phyloP scores from a whole-genome alignment of 495 filamentous ascomycete species.

The Amorphotheca resinae region DNA sequence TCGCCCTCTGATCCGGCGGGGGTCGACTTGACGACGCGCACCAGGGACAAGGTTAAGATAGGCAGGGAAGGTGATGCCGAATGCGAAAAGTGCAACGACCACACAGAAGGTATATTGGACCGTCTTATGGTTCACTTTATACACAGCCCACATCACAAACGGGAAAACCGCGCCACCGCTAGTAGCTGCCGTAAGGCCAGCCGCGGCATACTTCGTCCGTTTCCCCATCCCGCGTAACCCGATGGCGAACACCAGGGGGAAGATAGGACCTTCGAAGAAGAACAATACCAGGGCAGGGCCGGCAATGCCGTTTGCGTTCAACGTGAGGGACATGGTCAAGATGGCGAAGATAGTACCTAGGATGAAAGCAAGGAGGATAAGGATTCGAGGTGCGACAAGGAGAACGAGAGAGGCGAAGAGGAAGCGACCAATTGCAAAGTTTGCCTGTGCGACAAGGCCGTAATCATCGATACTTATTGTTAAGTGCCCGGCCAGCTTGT shows the following conservation, averaged over 20 bases:
- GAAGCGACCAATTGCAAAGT: conserved; percentile 37
- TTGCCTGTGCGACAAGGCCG: conserved; percentile 32
- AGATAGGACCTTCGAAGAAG: conserved; percentile 58
- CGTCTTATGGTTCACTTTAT: conserved; percentile 24
- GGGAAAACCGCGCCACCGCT: conserved; percentile 56
- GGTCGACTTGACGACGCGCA: conserved; percentile 51
- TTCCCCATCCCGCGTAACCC: conserved; percentile 57
- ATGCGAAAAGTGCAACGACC: conserved; percentile 43
- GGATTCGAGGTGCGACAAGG: conserved; percentile 39
- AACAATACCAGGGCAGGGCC: conserved; percentile 48
- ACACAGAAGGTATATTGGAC: conserved; percentile 41
- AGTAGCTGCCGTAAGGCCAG: conserved; percentile 52
- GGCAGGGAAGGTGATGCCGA: conserved; percentile 44
- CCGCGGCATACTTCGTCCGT: conserved; percentile 56
- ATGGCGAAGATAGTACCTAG: conserved; percentile 32
- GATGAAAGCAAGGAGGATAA: conserved; percentile 34
- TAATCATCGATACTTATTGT: conserved; percentile 35
- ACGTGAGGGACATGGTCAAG: conserved; percentile 30
- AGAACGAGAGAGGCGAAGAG: conserved; percentile 34
- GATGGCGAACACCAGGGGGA: conserved; percentile 58
- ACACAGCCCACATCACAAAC: conserved; percentile 41
- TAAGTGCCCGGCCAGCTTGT: conserved; percentile 36
- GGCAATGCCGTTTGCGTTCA: conserved; percentile 38
- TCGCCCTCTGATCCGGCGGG: conserved; percentile 11
- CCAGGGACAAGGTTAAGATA: conserved; percentile 43